Percentiles rank a stretch among this genome's conserved stretches.
These are phyloP conservation scores for Shiraia sp. DNA, from an alignment of 2,329 filamentous ascomycete species.

Conservation along the genomic window DNA sequence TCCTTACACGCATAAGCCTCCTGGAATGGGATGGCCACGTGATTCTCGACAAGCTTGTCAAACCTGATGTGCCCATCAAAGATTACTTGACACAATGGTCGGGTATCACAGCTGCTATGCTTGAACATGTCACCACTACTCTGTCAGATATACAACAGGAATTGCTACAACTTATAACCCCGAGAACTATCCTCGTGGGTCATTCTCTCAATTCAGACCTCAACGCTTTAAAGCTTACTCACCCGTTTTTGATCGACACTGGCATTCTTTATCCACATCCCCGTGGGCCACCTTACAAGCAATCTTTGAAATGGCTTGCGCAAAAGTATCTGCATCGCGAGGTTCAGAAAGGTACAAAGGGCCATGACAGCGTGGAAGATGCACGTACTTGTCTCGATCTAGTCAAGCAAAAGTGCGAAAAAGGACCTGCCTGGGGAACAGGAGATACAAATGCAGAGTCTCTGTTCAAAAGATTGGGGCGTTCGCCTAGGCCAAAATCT, in stretches of 20 bases:
- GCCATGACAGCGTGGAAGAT: conserved; percentile 93
- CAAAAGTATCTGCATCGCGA: conserved; percentile 84
- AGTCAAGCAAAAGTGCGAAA: conserved; percentile 94
- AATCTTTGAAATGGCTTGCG: conserved; percentile 84
- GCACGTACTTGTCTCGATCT: conserved; percentile 89
- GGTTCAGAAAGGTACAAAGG: conserved; percentile 79
- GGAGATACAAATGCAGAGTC: conserved; percentile 80
- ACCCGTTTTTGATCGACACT: conserved; percentile 94
- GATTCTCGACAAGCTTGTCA: conserved; percentile 88
- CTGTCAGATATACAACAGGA: conserved; percentile 79
- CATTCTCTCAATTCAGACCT: conserved; percentile 85
- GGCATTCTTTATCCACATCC: conserved; percentile 88
- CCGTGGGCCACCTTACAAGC: conserved; percentile 85
- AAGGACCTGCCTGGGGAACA: conserved; percentile 83
- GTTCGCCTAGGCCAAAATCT: conserved; percentile 56
- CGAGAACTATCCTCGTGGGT: conserved; percentile 74
- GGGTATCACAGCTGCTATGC: conserved; percentile 85
- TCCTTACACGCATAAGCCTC: conserved; percentile 86
- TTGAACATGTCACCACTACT: conserved; percentile 81
- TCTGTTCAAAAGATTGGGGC: conserved; percentile 78
- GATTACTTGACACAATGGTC: conserved; percentile 91
- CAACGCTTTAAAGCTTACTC: conserved; percentile 79
- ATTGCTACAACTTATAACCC: conserved; percentile 72
- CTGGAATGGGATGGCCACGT: conserved; percentile 82
- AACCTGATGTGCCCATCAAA: conserved; percentile 82